Base-by-base conservation (phyloP, 805 yeast genomes). In the Ogataea nitratoaversa region DNA sequence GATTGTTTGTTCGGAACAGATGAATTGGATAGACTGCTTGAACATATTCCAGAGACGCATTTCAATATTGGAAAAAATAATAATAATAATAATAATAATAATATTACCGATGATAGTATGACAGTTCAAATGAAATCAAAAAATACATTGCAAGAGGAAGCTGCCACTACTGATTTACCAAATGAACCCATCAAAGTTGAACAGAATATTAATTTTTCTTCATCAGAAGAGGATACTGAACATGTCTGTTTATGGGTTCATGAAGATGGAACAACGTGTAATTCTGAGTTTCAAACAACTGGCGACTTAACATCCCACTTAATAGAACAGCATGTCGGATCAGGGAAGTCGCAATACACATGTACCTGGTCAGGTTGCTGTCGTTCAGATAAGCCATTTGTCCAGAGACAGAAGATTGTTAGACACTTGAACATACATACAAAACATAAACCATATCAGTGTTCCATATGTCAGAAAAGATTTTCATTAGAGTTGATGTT, bases 371-470 rank as follows among this genome's bases (percentile, higher is more conserved):
- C 70, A 8, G 82, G 76, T 2, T 93, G 99, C 62, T 73, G 72
- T 18, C 74, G 96, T 29, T 58, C 63, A 22, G 72, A 76, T 4
- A 71, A 75, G 46, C 72, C 73, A 3, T 93, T 91, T 56, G 62
- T 74, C 8, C 98, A 91, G 59, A 71, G 93, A 23, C 98, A 91
- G 53, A 93, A 91, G 61, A 66, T 89, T 8, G 64, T 84, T 13
- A 73, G 99, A 31, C 99, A 91, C 63, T 65, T 93, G 36, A 93
- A 84, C 60, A 82, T 83, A 4, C 99, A 93, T 60, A 87, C 98
- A 0, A 79, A 82, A 43, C 79, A 83, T 58, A 80, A 82, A 57
- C 97, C 97, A 0, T 84, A 74, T 59, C 68, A 70, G 43, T 93
- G 99, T 63, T 54, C 65, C 0, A 57, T 72, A 0, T 93, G 99